Evolutionary conservation across 1,284 basidiomycete genomes (phyloP).

Genomic region (Tilletiaria anomala): DNA sequence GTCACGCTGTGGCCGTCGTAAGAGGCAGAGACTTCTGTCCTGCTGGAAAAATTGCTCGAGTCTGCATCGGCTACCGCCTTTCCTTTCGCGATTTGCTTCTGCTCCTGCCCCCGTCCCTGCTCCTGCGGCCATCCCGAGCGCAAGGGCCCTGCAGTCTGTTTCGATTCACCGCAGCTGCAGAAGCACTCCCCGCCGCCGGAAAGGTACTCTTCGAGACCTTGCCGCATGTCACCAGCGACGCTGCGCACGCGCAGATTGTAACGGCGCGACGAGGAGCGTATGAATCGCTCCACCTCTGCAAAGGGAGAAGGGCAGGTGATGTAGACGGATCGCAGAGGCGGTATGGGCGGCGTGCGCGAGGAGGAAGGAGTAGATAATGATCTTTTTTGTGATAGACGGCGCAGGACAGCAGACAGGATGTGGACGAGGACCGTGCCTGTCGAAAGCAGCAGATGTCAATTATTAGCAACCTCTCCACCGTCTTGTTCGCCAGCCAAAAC

Average conservation of each 20-base stretch:
- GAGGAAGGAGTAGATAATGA: not conserved
- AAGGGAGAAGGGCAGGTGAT: constrained; percentile 84
- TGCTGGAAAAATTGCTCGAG: no score
- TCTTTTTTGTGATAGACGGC: no score
- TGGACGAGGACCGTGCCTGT: constrained; percentile 74
- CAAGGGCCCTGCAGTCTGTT: no score
- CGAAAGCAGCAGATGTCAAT: not conserved
- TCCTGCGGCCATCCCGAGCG: not conserved
- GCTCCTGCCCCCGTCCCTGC: no score
- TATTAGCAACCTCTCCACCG: not conserved
- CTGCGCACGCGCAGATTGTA: constrained; percentile 70
- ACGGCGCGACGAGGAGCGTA: constrained; percentile 43
- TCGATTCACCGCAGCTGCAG: no score
- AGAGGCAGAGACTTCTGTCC: no score
- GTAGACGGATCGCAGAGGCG: constrained; percentile 57
- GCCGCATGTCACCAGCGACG: constrained; percentile 66
- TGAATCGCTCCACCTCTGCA: constrained; percentile 67
- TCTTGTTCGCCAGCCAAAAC: not conserved
- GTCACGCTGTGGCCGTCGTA: constrained; percentile 44
- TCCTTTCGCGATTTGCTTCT: not conserved
- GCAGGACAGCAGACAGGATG: constrained; percentile 57
- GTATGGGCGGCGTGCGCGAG: constrained; percentile 21
- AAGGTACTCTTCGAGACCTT: constrained; percentile 58
- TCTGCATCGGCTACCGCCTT: no score
- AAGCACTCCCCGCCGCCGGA: constrained; percentile 44